These are phyloP conservation scores for Rhodotorula paludigena DNA, from an alignment of 768 basidiomycete genomes.

Conservation along the genomic window DNA sequence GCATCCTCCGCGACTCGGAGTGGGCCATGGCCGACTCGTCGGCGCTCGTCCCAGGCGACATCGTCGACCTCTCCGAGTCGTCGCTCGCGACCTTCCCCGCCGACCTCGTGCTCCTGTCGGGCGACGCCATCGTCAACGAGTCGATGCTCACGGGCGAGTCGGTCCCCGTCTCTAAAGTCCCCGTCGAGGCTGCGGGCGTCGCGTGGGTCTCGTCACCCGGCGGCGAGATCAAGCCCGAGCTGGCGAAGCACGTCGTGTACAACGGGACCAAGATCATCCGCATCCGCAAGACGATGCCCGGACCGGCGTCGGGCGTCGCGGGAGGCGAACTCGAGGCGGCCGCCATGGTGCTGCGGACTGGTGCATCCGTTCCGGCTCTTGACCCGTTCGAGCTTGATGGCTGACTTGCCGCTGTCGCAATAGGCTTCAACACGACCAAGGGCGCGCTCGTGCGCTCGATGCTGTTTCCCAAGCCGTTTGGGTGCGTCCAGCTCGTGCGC, in stretches of 20 bases:
- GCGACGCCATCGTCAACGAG: constrained; percentile 96
- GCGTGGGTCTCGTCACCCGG: constrained; percentile 50
- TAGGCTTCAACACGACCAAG: constrained; percentile 89
- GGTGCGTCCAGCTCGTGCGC: constrained; percentile 44
- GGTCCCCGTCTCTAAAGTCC: constrained; percentile 87
- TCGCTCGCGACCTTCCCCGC: constrained; percentile 72
- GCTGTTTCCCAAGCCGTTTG: constrained; percentile 97
- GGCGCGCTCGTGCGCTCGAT: constrained; percentile 92
- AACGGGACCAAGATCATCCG: constrained; percentile 86
- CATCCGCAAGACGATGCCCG: constrained; percentile 51
- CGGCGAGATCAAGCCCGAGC: constrained; percentile 58
- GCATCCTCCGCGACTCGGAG: constrained; percentile 61
- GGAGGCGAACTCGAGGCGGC: constrained; percentile 33
- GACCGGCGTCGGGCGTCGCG: constrained; percentile 10
- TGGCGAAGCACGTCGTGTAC: constrained; percentile 78
- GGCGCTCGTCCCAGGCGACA: constrained; percentile 81
- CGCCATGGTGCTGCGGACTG: constrained; percentile 68
- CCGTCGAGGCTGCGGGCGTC: constrained; percentile 74
- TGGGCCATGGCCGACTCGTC: constrained; percentile 78
- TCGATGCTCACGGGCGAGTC: constrained; percentile 99
- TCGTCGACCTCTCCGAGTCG: constrained; percentile 78
- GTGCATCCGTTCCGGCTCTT: constrained; percentile 48
- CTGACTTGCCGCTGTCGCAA: constrained; percentile 13
- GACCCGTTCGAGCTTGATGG: not conserved
- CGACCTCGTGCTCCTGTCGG: constrained; percentile 85